Evolutionary conservation across 176 grass and related monocot species (phyloP), one percentile per base, ranked within the genome.

Genomic region (Carex pumila): DNA sequence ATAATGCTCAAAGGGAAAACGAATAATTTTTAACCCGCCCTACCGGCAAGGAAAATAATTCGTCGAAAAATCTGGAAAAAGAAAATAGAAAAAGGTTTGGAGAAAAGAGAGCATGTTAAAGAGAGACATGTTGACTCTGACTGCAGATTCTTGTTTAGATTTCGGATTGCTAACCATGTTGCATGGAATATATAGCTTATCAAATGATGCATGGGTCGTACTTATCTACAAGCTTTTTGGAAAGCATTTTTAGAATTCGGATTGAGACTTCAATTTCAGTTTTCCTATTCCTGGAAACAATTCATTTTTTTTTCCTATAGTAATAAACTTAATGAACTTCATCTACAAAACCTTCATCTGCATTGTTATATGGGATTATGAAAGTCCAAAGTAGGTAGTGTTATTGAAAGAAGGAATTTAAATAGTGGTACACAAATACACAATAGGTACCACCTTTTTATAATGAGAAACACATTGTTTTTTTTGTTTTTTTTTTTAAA

Each of bases 181-280:
- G 70, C 70, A 73, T 25, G 65, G 65, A 67, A 67, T 67, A 67
- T 67, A 67, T 67, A 31, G 14, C 31, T 32, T 36, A 52, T 50
- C 70, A 47, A 10, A 49, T 18, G 43, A 73, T 52, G 70, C 43
- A 47, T 73, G 19, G 22, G 18, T 67, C 5, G 3, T 52, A 12
- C 70, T 72, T 73, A 52, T 50, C 70, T 52, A 73, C 70, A 50
- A 52, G 19, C 70, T 52, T 73, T 73, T 73, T 73, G 18, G 45
- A 52, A 50, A 39, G 37, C 37, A 5, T 39, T 39, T 39, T 39
- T 39, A 39, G 37, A 39, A 6, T 39, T 39, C 37, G 37, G 39
- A 50, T n/a, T 50, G 18, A 19, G 7, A 22, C 43, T 25, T 25
- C 3, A 62, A 62, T 62, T 61, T 61, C 0, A 50, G 2, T 25